Evolutionary conservation across 2,329 filamentous ascomycete genomes (phyloP).

Genomic region (Dactylonectria estremocensis): DNA sequence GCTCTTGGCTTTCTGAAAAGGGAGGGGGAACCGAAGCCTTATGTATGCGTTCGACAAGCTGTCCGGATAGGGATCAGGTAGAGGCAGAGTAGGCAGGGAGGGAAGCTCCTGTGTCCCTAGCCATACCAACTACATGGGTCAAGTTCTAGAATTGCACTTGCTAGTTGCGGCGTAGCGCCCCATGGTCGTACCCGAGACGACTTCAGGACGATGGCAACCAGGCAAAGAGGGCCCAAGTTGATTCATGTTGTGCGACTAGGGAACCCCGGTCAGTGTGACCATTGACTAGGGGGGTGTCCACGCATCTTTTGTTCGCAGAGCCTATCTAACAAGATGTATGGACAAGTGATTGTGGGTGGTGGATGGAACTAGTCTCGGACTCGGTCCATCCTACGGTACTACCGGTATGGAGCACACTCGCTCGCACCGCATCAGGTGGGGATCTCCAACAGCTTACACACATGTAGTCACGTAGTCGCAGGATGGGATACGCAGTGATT

Average conservation of each 20-base stretch:
- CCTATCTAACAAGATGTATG: constrained; percentile 18
- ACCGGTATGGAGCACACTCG: neutral
- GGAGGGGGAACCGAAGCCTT: constrained; percentile 25
- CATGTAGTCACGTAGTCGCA: constrained; percentile 1
- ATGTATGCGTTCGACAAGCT: constrained; percentile 28
- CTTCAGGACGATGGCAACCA: constrained; percentile 14
- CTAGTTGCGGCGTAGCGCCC: constrained; percentile 16
- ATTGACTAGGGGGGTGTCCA: constrained; percentile 18
- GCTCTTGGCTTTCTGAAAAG: constrained; percentile 23
- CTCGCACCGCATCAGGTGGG: constrained; percentile 25
- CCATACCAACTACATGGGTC: constrained; percentile 25
- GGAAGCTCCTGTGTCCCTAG: constrained; percentile 3
- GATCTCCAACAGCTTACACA: constrained; percentile 14
- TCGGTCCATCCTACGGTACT: constrained; percentile 4
- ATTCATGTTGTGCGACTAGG: constrained; percentile 13
- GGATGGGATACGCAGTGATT: constrained; percentile 27
- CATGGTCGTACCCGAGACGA: constrained; percentile 24
- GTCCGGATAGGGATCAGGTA: constrained; percentile 14
- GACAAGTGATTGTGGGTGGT: constrained; percentile 2
- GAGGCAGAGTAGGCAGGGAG: constrained; percentile 18
- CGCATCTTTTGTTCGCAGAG: constrained; percentile 13
- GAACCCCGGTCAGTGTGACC: constrained; percentile 17
- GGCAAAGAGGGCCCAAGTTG: constrained; percentile 10
- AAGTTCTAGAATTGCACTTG: constrained; percentile 32
- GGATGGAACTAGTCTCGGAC: constrained; percentile 7